These are phyloP conservation scores for Crataegus laevigata DNA, from an alignment of 306 rosid species.

Conservation along the genomic window DNA sequence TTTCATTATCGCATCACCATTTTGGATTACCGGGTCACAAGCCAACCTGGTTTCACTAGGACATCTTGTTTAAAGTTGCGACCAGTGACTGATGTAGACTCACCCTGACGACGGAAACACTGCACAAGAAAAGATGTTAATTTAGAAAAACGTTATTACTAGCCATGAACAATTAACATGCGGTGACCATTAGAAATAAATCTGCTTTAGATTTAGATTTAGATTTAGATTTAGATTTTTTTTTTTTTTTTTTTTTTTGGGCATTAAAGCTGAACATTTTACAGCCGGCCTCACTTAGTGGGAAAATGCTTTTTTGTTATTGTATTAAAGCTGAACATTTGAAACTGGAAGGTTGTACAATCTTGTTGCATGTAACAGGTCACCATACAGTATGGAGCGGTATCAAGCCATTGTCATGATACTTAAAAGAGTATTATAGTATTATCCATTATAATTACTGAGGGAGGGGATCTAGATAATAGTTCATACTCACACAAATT, in stretches of 20 bases:
- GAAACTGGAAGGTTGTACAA: background rate
- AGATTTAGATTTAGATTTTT: too few relatives aligned
- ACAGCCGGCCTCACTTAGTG: too few relatives aligned
- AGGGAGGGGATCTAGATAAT: background rate
- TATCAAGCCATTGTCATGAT: background rate
- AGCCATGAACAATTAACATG: background rate
- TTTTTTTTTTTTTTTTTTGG: too few relatives aligned
- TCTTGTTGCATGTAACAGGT: background rate
- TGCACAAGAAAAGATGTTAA: conserved; percentile 34
- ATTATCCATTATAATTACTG: background rate
- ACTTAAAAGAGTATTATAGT: background rate
- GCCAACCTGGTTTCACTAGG: conserved; percentile 86
- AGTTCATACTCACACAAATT: background rate
- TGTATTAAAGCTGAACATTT: background rate
- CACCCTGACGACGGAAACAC: conserved; percentile 96
- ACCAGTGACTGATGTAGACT: conserved; percentile 81
- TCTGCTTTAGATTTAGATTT: too few relatives aligned
- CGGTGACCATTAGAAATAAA: background rate
- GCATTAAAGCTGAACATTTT: too few relatives aligned
- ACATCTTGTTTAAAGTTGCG: conserved; percentile 81
- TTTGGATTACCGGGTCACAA: conserved; percentile 54
- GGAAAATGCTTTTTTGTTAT: too few relatives aligned
- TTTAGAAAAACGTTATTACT: background rate
- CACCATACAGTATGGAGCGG: background rate
- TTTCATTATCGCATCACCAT: conserved; percentile 1